These are phyloP conservation scores for Suillus tomentosus DNA, from an alignment of 768 basidiomycete species.

Conservation along the genomic window DNA sequence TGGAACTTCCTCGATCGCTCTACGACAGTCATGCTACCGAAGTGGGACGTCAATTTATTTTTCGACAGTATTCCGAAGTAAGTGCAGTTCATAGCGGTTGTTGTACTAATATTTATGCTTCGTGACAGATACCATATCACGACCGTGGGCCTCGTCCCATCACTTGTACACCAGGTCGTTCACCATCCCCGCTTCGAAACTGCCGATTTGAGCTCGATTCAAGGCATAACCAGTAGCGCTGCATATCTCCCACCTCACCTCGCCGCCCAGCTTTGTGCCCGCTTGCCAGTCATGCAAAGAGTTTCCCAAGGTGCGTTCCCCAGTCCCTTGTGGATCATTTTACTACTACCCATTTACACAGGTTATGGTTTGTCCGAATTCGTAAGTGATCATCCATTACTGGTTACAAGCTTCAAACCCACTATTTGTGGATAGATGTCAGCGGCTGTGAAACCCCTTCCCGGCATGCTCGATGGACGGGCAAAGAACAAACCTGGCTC, in stretches of 20 bases:
- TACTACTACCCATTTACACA: slow-evolving; percentile 21
- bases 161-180: slow-evolving; percentile 57
- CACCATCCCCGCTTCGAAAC: slow-evolving; percentile 44
- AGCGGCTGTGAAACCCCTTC: slow-evolving; percentile 36
- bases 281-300: slow-evolving; percentile 27
- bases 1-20: slow-evolving; percentile 42
- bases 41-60: slow-evolving; percentile 53
- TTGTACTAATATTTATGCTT: slow-evolving; percentile 4
- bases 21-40: slow-evolving; percentile 51
- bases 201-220: slow-evolving; percentile 51
- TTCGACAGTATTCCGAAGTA: slow-evolving; percentile 58
- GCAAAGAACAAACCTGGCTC: slow-evolving; percentile 37
- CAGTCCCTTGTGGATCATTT: not conserved
- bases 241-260: slow-evolving; percentile 62
- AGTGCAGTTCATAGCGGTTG: slow-evolving; percentile 12
- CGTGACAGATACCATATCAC: slow-evolving; percentile 50
- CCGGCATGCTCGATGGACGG: slow-evolving; percentile 44
- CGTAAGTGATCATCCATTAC: slow-evolving; percentile 35
- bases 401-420: not conserved
- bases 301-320: slow-evolving; percentile 45
- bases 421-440: not conserved
- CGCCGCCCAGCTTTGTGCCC: slow-evolving; percentile 36
- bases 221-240: slow-evolving; percentile 46
- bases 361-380: slow-evolving; percentile 67
- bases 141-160: slow-evolving; percentile 50